phyloP scores from a whole-genome alignment of 768 basidiomycete genomes.

The Rhizopogon vinicolor region DNA sequence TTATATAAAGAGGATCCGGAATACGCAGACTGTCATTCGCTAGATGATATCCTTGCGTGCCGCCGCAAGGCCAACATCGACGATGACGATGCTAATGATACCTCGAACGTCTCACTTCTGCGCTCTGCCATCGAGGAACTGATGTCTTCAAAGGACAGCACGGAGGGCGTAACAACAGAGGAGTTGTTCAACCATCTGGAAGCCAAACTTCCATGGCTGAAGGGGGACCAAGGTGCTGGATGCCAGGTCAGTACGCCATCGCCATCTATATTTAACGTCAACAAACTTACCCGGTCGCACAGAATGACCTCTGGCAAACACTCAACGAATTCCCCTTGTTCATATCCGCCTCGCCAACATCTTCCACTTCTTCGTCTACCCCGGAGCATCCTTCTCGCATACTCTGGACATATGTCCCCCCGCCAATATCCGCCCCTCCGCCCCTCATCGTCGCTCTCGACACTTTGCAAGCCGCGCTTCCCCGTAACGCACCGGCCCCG shows the following conservation, averaged over 20 bases:
- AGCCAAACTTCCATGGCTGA: slow-evolving; percentile 53
- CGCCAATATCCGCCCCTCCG: slow-evolving; percentile 19
- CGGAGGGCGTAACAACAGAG: slow-evolving; percentile 44
- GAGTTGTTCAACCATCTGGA: slow-evolving; percentile 59
- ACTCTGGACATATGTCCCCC: slow-evolving; percentile 36
- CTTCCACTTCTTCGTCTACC: slow-evolving; percentile 1
- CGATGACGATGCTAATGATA: slow-evolving; percentile 15
- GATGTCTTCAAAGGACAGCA: slow-evolving; percentile 28
- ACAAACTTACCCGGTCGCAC: slow-evolving; percentile 8
- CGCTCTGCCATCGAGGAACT: slow-evolving; percentile 59
- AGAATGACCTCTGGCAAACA: slow-evolving; percentile 57
- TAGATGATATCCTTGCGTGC: slow-evolving; percentile 34
- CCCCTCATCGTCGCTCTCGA: slow-evolving; percentile 22
- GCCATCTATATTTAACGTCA: not conserved
- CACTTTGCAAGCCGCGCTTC: slow-evolving; percentile 16
- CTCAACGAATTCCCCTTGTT: slow-evolving; percentile 50
- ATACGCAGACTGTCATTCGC: slow-evolving; percentile 41
- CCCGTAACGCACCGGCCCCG: slow-evolving; percentile 12
- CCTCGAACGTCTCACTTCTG: slow-evolving; percentile 53
- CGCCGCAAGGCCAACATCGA: slow-evolving; percentile 1
- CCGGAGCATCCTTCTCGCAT: slow-evolving; percentile 19
- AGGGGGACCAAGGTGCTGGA: slow-evolving; percentile 42
- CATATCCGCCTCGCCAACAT: slow-evolving; percentile 25
- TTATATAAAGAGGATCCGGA: slow-evolving; percentile 42
- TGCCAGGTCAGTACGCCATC: slow-evolving; percentile 44